These are phyloP conservation scores for Camelina laxa DNA, from an alignment of 345 rosid species.

Conservation along the genomic window DNA sequence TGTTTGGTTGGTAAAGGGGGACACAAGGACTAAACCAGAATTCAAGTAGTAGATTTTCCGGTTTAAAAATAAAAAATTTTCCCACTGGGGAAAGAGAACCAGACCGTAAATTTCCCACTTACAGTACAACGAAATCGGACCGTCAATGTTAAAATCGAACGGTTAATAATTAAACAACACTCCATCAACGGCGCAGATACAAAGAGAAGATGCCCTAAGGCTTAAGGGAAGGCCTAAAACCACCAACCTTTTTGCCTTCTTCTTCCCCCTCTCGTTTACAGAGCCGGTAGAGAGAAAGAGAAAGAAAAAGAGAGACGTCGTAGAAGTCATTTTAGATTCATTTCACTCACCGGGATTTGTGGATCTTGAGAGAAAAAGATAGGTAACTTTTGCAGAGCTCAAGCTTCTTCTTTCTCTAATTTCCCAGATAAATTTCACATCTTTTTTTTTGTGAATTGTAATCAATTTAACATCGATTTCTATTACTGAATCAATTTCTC, in stretches of 20 bases:
- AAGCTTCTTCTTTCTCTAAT: background rate
- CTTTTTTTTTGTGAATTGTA: background rate
- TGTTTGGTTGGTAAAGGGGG: too few relatives aligned
- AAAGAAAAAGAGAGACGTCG: background rate
- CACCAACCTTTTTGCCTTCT: slow-evolving; percentile 10
- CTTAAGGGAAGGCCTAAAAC: background rate
- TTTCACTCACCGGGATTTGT: background rate
- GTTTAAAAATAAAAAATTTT: too few relatives aligned
- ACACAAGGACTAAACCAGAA: too few relatives aligned
- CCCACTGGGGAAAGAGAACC: background rate
- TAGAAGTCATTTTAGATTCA: background rate
- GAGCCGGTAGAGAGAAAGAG: slow-evolving; percentile 1
- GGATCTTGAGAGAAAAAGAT: background rate
- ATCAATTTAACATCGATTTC: background rate
- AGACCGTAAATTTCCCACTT: background rate
- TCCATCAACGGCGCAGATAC: background rate
- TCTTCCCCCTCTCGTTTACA: slow-evolving; percentile 2
- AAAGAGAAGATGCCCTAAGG: slow-evolving; percentile 23
- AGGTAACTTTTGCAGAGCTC: background rate
- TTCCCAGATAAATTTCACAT: background rate
- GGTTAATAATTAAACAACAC: background rate
- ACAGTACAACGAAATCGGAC: background rate
- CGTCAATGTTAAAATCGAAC: slow-evolving; percentile 26
- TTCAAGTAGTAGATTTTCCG: too few relatives aligned
- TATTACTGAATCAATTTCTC: background rate